Evolutionary conservation across 164 flowering plant genomes (phyloP), one percentile per base, ranked within the genome.

Genomic region (Amborella trichopoda): DNA sequence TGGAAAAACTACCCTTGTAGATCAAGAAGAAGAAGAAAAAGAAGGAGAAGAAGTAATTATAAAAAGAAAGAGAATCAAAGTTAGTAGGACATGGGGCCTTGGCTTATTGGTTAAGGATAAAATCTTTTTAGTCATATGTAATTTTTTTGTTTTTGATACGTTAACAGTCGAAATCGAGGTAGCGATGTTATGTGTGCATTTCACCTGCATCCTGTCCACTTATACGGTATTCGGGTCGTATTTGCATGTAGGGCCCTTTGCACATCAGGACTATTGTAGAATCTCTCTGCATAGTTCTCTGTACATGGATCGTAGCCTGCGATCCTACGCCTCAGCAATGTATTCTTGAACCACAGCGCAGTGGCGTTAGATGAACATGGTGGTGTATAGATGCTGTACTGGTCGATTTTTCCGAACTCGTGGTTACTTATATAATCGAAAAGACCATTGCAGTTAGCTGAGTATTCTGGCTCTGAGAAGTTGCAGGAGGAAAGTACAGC

Each of bases 131-230:
- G n/a, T n/a, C n/a, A n/a, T n/a, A n/a, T n/a, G n/a, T n/a, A n/a
- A n/a, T n/a, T n/a, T n/a, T n/a, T n/a, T n/a, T n/a, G n/a, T n/a
- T n/a, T n/a, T n/a, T n/a, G n/a, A n/a, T n/a, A n/a, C n/a, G n/a
- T n/a, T n/a, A n/a, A n/a, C n/a, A n/a, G n/a, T n/a, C n/a, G n/a
- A n/a, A n/a, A n/a, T n/a, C n/a, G n/a, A n/a, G n/a, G n/a, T n/a
- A n/a, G n/a, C n/a, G n/a, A n/a, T n/a, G n/a, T n/a, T n/a, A n/a
- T n/a, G n/a, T n/a, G n/a, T n/a, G n/a, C n/a, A n/a, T n/a, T 6
- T 37, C 1, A 84, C 95, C 95, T 89, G 90, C 97, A 85, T 48
- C 94, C 81, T 37, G 85, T 80, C 97, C 97, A 85, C 26, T 61
- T 72, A 38, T 83, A 76, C 3, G 80, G 70, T 49, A 89, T 75